A percentile compares a stretch with the other conserved stretches of the same genome.
These are phyloP conservation scores for Dicorynia guianensis DNA, from an alignment of 306 rosid species.

Conservation along the genomic window DNA sequence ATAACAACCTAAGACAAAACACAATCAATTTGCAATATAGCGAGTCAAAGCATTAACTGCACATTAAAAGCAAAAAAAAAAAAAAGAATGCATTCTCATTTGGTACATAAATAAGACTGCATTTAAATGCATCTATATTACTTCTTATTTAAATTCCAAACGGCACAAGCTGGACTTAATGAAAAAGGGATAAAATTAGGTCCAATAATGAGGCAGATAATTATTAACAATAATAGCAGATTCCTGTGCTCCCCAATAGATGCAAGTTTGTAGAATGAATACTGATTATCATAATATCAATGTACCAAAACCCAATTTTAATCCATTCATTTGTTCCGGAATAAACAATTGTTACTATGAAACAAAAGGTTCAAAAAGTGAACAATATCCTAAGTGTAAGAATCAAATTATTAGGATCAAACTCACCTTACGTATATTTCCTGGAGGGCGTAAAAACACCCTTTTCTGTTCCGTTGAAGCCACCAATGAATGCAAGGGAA, in stretches of 20 bases:
- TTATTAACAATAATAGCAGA: neutral
- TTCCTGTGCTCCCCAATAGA: neutral
- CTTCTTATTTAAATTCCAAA: neutral
- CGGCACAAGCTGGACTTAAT: no score
- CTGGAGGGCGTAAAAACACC: conserved; percentile 84
- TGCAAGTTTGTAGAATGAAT: neutral
- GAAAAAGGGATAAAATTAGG: no score
- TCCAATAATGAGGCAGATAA: neutral
- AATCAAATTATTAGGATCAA: conserved; percentile 29
- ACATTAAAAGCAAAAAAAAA: neutral
- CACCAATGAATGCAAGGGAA: conserved; percentile 85
- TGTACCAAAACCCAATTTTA: neutral
- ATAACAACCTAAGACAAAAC: conserved; percentile 70
- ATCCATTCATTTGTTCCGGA: neutral
- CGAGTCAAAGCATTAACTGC: neutral
- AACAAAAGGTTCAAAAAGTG: conserved; percentile 4
- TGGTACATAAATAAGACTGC: no score
- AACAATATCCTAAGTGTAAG: conserved; percentile 17
- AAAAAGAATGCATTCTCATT: neutral
- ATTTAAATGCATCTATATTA: neutral
- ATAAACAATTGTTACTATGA: neutral
- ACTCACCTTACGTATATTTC: conserved; percentile 79
- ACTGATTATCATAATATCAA: neutral
- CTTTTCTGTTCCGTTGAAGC: conserved; percentile 82
- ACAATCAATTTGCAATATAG: conserved; percentile 23